Evolutionary conservation across 2,329 filamentous ascomycete species (phyloP).

Genomic region (Cladorrhinum sp.): DNA sequence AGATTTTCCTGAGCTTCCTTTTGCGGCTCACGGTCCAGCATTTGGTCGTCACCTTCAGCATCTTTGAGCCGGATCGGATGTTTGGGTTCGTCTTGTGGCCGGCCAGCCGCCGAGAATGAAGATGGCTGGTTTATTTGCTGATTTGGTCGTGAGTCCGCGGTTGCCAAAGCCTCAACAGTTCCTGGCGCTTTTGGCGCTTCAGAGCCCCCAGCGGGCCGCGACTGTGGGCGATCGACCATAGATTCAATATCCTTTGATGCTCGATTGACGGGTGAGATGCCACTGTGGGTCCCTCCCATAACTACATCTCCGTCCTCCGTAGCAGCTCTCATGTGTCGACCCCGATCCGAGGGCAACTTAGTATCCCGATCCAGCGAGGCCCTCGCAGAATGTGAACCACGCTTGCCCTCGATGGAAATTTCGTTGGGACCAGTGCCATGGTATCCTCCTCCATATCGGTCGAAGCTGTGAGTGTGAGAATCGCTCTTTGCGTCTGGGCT

Average conservation of each 20-base stretch:
- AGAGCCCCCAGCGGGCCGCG: background rate
- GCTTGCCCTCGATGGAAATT: conserved; percentile 41
- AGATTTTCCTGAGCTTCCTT: background rate
- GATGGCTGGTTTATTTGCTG: background rate
- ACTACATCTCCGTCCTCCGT: conserved; percentile 22
- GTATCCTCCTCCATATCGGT: conserved; percentile 38
- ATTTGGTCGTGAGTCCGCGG: background rate
- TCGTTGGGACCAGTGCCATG: conserved; percentile 49
- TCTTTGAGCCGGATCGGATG: background rate
- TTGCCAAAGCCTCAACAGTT: background rate
- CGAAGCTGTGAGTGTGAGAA: conserved; percentile 31
- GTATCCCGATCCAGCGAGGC: conserved; percentile 33
- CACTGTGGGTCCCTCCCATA: conserved; percentile 21
- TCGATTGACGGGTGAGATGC: conserved; percentile 10
- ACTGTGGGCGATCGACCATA: background rate
- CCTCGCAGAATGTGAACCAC: conserved; percentile 37
- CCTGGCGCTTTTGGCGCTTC: background rate
- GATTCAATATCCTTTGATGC: conserved; percentile 12
- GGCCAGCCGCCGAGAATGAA: background rate
- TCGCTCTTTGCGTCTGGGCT: conserved; percentile 54
- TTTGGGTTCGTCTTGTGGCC: background rate
- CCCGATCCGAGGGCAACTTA: conserved; percentile 14
- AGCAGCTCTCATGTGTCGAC: background rate
- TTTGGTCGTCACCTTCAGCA: background rate
- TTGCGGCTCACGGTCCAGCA: background rate